Evolutionary conservation across 306 rosid species (phyloP), one percentile per base, ranked within the genome.

Genomic region (Vigna hirtella): DNA sequence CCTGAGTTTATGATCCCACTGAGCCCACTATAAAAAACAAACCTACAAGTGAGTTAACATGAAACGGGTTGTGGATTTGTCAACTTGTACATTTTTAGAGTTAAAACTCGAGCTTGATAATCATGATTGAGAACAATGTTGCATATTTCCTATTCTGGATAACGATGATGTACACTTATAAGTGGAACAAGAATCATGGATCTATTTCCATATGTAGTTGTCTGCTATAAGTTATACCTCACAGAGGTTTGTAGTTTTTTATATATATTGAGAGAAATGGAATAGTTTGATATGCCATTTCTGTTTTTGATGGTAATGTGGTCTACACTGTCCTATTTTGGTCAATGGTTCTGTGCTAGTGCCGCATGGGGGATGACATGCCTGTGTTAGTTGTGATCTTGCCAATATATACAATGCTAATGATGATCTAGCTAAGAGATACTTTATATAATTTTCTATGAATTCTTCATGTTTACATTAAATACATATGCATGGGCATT

Each of bases 371-470:
- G 28, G 42, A 78, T 59, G 34, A 20, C 22, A 66, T 66, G 36
- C 50, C n/a, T 1, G 10, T 26, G 62, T 48, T 73, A 34, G 59
- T 59, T 49, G 26, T 48, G 79, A 73, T 72, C n/a, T 26, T 48
- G 47, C 20, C 66, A 64, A n/a, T 51, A 52, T 43, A 36, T 24
- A 30, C 36, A 20, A 30, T 68, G 59, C 18, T 15, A 38, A 45
- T 42, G 43, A 42, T 70, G 28, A 42, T 80, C 79, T 42, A 12
- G 70, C 50, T 62, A 32, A 52, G 68, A 69, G 30, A 59, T 70
- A 74, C 50, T 64, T 57, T 66, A 20, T 78, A 34, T 80, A 51
- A 28, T 42, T 78, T 72, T 52, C 30, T 42, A 53, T 65, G 61
- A 7, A 66, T 42, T 43, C 38, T 84, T 34, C 24, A 8, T 70